These are phyloP conservation scores for Alternaria infectoria DNA, from an alignment of 2,329 filamentous ascomycete species.

Conservation along the genomic window DNA sequence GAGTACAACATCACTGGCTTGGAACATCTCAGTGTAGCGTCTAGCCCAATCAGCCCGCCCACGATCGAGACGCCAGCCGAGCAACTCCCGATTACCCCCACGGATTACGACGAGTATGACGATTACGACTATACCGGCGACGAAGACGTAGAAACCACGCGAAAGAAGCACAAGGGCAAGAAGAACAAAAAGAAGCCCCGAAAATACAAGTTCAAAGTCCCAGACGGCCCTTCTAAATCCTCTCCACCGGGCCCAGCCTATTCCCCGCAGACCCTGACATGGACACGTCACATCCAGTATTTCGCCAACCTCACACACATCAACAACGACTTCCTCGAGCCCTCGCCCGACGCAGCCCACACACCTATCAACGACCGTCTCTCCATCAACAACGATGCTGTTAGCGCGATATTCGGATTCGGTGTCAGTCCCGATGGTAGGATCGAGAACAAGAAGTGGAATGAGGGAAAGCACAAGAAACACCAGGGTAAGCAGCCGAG, in stretches of 20 bases:
- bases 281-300: slow-evolving; percentile 85
- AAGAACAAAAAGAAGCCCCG: slow-evolving; percentile 43
- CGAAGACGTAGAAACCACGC: slow-evolving; percentile 52
- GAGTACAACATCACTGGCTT: slow-evolving; percentile 91
- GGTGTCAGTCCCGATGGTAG: slow-evolving; percentile 34
- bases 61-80: not conserved
- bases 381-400: slow-evolving; percentile 14
- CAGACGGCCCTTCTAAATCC: slow-evolving; percentile 73
- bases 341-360: slow-evolving; percentile 1
- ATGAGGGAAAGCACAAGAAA: slow-evolving; percentile 69
- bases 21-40: slow-evolving; percentile 54
- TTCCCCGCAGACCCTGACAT: slow-evolving; percentile 79
- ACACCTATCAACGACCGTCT: not conserved
- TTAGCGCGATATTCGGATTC: slow-evolving; percentile 32
- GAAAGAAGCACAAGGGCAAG: slow-evolving; percentile 60
- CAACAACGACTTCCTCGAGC: slow-evolving; percentile 70
- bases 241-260: slow-evolving; percentile 87
- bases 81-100: slow-evolving; percentile 13
- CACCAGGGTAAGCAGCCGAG: slow-evolving; percentile 56
- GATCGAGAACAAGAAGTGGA: slow-evolving; percentile 58
- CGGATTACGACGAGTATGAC: slow-evolving; percentile 14
- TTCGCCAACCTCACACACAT: slow-evolving; percentile 91
- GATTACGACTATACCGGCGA: slow-evolving; percentile 18
- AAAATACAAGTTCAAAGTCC: slow-evolving; percentile 60
- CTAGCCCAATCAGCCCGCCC: not conserved